Conservation (phyloP, 192 early-diverging fungal species). For the Umbelopsis isabellina region DNA sequence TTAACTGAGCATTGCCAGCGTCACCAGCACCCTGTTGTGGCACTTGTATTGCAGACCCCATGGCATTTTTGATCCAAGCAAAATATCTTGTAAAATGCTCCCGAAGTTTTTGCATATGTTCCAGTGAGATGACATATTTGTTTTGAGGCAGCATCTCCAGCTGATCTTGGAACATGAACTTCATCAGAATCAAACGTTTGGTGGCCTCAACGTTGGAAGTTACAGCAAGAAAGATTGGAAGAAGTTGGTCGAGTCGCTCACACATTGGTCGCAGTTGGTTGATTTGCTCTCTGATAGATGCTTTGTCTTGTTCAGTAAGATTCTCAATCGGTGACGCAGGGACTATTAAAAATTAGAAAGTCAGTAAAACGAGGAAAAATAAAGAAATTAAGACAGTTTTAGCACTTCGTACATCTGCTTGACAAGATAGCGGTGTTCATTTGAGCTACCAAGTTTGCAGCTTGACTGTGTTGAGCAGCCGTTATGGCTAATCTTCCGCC, state of each 20-base stretch:
- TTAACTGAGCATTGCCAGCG: neutral
- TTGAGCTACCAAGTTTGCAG: conserved; percentile 8
- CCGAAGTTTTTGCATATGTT: conserved; percentile 47
- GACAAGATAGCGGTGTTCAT: conserved; percentile 5
- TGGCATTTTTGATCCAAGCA: conserved; percentile 45
- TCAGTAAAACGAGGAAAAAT: too few relatives aligned
- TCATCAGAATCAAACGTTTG: conserved; percentile 52
- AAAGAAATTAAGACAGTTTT: too few relatives aligned
- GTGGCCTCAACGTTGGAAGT: conserved; percentile 51
- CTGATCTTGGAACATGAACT: conserved; percentile 59
- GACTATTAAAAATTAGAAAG: conserved; percentile 12
- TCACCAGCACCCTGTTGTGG: conserved; percentile 15
- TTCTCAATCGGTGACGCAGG: conserved; percentile 33
- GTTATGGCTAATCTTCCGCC: neutral
- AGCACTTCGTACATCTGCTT: conserved; percentile 9
- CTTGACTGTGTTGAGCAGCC: conserved; percentile 29
- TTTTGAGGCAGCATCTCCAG: conserved; percentile 46
- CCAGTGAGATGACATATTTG: conserved; percentile 49
- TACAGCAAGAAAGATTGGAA: conserved; percentile 53
- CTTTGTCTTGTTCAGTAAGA: conserved; percentile 47
- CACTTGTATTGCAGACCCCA: conserved; percentile 13
- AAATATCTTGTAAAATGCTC: conserved; percentile 54
- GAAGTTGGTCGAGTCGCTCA: conserved; percentile 49
- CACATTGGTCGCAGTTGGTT: conserved; percentile 47
- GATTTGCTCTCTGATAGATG: conserved; percentile 43